Conservation (phyloP, 192 early-diverging fungal genomes). For the Tieghemiomyces parasiticus region DNA sequence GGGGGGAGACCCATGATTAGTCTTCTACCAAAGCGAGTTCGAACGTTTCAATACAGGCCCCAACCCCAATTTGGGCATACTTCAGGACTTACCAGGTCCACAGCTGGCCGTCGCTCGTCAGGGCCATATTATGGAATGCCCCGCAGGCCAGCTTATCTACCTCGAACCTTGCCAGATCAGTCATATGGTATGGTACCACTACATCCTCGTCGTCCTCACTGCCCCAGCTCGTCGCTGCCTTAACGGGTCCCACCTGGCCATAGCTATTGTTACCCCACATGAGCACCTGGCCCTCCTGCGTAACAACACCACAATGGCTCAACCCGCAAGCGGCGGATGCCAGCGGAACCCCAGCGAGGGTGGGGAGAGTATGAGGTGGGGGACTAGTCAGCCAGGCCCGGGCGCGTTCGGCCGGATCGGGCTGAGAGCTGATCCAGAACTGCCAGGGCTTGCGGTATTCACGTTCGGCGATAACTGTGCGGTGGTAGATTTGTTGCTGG, state of each 20-base stretch:
- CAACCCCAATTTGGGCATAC: no score
- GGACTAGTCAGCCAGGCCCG: not conserved
- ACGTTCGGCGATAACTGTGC: not conserved
- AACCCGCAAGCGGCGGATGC: not conserved
- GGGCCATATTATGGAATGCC: slow-evolving; percentile 2
- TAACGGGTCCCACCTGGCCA: slow-evolving; percentile 11
- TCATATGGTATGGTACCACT: slow-evolving; percentile 3
- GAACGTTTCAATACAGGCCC: no score
- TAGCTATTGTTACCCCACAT: slow-evolving; percentile 7
- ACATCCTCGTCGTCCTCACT: slow-evolving; percentile 11
- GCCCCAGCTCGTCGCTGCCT: slow-evolving; percentile 9
- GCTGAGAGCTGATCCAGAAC: not conserved
- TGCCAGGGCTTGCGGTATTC: not conserved
- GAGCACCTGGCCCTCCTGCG: not conserved
- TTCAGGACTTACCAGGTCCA: slow-evolving; percentile 7
- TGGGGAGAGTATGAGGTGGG: no score
- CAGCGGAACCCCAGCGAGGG: not conserved
- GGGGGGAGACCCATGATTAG: no score
- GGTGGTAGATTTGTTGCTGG: not conserved
- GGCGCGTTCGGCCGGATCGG: not conserved
- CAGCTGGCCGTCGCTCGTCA: slow-evolving; percentile 2
- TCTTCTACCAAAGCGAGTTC: no score
- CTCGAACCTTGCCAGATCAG: not conserved
- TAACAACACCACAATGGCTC: not conserved
- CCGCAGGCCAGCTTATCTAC: not conserved